These are phyloP conservation scores for Paulownia fortunei DNA, from an alignment of 257 asterid genomes.

Conservation along the genomic window DNA sequence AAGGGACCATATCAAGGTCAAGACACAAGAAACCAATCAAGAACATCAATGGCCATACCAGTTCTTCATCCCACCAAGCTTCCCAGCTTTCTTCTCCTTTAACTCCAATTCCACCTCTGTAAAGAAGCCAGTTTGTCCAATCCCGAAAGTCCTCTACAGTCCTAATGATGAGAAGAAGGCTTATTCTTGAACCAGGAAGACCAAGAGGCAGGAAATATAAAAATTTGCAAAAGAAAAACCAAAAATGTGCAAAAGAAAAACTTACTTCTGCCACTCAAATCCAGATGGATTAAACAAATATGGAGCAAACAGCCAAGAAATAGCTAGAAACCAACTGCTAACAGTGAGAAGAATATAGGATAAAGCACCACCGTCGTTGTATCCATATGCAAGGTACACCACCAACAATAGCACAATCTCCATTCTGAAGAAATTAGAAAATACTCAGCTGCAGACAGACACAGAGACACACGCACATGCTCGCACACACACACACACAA, in stretches of 20 bases:
- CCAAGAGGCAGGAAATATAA: conserved; percentile 13
- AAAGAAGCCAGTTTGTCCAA: conserved; percentile 99
- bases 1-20: conserved; percentile 24
- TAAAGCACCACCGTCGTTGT: conserved; percentile 70
- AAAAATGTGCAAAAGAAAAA: conserved; percentile 17
- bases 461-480: neutral
- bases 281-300: conserved; percentile 98
- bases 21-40: conserved; percentile 26
- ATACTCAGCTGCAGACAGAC: neutral
- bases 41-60: conserved; percentile 56
- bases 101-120: conserved; percentile 99
- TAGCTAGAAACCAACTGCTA: conserved; percentile 94
- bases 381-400: conserved; percentile 85
- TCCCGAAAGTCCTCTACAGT: conserved; percentile 96
- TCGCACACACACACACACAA: neutral
- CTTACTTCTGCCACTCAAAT: conserved; percentile 99
- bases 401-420: conserved; percentile 87
- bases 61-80: conserved; percentile 99
- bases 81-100: conserved; percentile 99
- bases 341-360: conserved; percentile 86
- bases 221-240: conserved; percentile 31
- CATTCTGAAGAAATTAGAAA: conserved; percentile 65
- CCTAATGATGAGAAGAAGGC: conserved; percentile 52
- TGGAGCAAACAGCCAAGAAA: conserved; percentile 97
- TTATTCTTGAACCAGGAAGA: conserved; percentile 34